Evolutionary conservation across 306 rosid genomes (phyloP).

Genomic region (Pyrus pyrifolia): DNA sequence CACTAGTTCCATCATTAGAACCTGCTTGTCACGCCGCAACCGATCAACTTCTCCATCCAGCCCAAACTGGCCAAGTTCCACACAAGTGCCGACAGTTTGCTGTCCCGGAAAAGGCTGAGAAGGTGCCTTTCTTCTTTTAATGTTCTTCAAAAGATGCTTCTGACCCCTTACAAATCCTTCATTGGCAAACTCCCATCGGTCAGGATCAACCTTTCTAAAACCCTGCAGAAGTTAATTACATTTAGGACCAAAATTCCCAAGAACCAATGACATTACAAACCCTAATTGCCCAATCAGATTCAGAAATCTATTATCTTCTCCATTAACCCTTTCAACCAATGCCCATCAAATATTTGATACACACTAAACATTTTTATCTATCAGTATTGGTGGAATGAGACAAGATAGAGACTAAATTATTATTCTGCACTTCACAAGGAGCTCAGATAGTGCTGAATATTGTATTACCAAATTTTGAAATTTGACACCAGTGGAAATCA

Average conservation of each 20-base stretch:
- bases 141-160: slow-evolving; percentile 53
- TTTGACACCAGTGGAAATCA: neutral
- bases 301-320: neutral
- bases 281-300: slow-evolving; percentile 1
- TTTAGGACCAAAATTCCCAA: neutral
- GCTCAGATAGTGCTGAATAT: neutral
- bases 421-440: neutral
- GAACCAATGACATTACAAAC: slow-evolving; percentile 4
- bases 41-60: slow-evolving; percentile 51
- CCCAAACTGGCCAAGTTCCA: slow-evolving; percentile 47
- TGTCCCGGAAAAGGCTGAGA: slow-evolving; percentile 43
- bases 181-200: slow-evolving; percentile 82
- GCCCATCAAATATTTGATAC: neutral
- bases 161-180: slow-evolving; percentile 71
- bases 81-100: slow-evolving; percentile 33
- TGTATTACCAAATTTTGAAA: neutral
- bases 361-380: neutral
- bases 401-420: neutral
- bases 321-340: neutral
- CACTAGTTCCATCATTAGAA: slow-evolving; percentile 57
- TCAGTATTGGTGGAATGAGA: neutral
- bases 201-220: slow-evolving; percentile 73
- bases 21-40: slow-evolving; percentile 50
- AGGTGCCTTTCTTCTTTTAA: slow-evolving; percentile 54
- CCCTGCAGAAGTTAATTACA: slow-evolving; percentile 47